Base-by-base conservation (phyloP, 78 protist genomes). In the Emiliania huxleyi region DNA sequence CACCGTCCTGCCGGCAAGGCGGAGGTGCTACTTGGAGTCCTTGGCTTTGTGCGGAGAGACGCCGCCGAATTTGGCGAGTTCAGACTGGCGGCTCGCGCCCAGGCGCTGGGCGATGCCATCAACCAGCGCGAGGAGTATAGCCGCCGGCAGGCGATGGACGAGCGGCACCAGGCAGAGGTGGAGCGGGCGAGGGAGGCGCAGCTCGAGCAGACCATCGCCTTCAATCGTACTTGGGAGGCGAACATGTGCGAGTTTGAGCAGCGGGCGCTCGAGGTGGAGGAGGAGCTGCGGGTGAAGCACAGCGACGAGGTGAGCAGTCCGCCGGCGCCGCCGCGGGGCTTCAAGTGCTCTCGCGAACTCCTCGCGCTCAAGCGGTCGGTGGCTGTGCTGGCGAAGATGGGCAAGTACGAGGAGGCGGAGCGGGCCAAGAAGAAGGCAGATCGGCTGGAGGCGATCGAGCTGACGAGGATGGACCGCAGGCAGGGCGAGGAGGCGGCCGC, bases 171-270 rank as follows among this genome's bases (percentile, higher is more conserved):
- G n/a, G n/a, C n/a, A n/a, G n/a, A n/a, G n/a, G n/a, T n/a, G n/a
- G n/a, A n/a, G n/a, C n/a, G n/a, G n/a, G n/a, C n/a, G n/a, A n/a
- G n/a, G n/a, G n/a, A n/a, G n/a, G n/a, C n/a, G n/a, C n/a, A n/a
- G n/a, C n/a, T n/a, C n/a, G n/a, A n/a, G n/a, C n/a, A n/a, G n/a
- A n/a, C n/a, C n/a, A n/a, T n/a, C n/a, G n/a, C n/a, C n/a, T n/a
- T n/a, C n/a, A n/a, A n/a, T n/a, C n/a, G n/a, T n/a, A n/a, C n/a
- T n/a, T 62, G 73, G 22, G 12, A 4, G 38, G 3, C 73, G 38
- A 62, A 62, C 73, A 62, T 77, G 87, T 26, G 2, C 37, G 87
- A 77, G 33, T 77, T 77, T 48, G 87, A 77, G 87, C 87, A 48
- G 46, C 87, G 42, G 48, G 87, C 87, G 87, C 49, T 1, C 35